Base-by-base conservation (phyloP, 176 grass and related monocot species). In the Olyra latifolia region DNA sequence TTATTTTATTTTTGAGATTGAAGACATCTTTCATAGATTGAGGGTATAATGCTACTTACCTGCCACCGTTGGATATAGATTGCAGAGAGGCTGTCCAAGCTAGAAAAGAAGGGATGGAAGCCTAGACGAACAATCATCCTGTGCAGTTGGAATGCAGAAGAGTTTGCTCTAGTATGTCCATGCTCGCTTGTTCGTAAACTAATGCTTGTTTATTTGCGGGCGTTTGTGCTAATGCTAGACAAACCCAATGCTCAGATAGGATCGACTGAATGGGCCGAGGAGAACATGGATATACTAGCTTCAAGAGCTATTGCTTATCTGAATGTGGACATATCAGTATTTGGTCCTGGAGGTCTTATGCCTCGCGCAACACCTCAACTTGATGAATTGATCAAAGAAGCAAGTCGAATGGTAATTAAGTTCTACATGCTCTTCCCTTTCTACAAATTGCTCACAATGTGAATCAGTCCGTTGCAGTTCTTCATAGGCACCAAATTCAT, bases 101-200 rank as follows among this genome's bases (percentile, higher is more conserved):
- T 98, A 54, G 70, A 91, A 81, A 93, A 93, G 75, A 93, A 75
- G 41, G 92, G 92, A 46, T 95, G 96, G 96, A 89, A 71, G 29
- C 96, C 90, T 81, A 83, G 96, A 62, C 78, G 96, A 85, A 95
- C 96, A 66, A 98, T 98, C 83, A 78, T 98, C 16, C 46, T 98
- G 4, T 98, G 96, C 71, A 93, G 89, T 78, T 98, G 96, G 96
- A 92, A 95, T 72, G 96, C 92, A 30, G 92, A 98, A 76, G 87
- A 95, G 74, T 92, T 87, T 77, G 89, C 87, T 46, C 83, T 95
- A 27, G 89, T 84, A 60, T 62, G 75, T 63, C 25, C 55, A 71
- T 66, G 3, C 62, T 5, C 19, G 19, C 19, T 16, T 72, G 17
- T 42, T 83, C 5, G 41, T 25, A 14, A 41, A 47, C 3, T 47